Evolutionary conservation across 2,329 filamentous ascomycete species (phyloP).

Genomic region (Epichloe brachyelytri): DNA sequence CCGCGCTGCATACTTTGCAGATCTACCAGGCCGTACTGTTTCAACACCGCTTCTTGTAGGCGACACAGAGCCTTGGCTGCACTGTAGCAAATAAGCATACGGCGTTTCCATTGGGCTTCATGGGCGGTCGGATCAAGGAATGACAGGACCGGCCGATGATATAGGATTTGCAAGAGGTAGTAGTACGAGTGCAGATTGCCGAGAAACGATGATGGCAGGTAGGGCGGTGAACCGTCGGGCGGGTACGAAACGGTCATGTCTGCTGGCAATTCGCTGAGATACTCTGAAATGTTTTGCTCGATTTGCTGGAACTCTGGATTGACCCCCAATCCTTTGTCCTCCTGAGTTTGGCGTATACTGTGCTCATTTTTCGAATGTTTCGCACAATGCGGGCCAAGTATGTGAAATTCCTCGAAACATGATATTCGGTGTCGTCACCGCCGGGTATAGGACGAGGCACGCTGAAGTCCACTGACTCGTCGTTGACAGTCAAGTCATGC

Average conservation of each 20-base stretch:
- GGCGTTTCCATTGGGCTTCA: constrained; percentile 71
- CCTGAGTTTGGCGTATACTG: constrained; percentile 59
- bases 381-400: constrained; percentile 68
- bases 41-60: constrained; percentile 70
- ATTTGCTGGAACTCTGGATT: constrained; percentile 73
- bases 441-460: constrained; percentile 51
- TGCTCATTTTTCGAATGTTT: constrained; percentile 66
- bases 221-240: constrained; percentile 64
- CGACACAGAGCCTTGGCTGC: constrained; percentile 78
- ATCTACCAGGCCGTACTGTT: constrained; percentile 64
- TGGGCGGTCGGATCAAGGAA: constrained; percentile 58
- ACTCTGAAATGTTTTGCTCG: constrained; percentile 63
- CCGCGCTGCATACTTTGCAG: constrained; percentile 86
- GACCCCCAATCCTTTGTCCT: constrained; percentile 76
- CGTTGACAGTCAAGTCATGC: constrained; percentile 62
- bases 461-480: constrained; percentile 63
- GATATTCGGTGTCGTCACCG: constrained; percentile 61
- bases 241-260: constrained; percentile 72
- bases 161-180: constrained; percentile 71
- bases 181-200: constrained; percentile 87
- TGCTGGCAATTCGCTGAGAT: constrained; percentile 62
- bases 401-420: constrained; percentile 70
- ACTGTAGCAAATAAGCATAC: constrained; percentile 76
- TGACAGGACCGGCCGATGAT: constrained; percentile 74
- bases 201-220: constrained; percentile 75